phyloP scores from a whole-genome alignment of 2,329 filamentous ascomycete species.

The Colletotrichum orbiculare region DNA sequence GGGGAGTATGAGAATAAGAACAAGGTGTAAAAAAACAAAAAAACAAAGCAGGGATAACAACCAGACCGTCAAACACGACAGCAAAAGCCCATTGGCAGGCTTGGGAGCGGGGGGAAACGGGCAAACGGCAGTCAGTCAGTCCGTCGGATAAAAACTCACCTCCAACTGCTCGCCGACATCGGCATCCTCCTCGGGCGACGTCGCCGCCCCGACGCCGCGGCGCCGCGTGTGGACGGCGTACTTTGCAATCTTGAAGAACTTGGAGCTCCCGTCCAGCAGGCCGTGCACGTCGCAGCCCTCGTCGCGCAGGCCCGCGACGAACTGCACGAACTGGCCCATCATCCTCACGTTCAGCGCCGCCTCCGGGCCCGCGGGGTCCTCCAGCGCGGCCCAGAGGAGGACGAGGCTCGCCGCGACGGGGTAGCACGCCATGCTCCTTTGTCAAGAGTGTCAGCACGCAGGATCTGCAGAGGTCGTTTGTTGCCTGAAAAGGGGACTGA shows the following conservation, averaged over 20 bases:
- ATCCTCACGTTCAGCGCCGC: conserved; percentile 19
- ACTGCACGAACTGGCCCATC: conserved; percentile 28
- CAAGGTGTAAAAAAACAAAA: not conserved
- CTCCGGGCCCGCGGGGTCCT: conserved; percentile 23
- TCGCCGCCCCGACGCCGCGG: conserved; percentile 1
- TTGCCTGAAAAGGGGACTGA: not conserved
- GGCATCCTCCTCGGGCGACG: conserved; percentile 18
- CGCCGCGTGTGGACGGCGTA: conserved; percentile 28
- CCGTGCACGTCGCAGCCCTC: conserved; percentile 20
- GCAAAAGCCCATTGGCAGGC: no score
- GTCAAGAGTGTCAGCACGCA: not conserved
- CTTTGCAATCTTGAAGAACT: conserved; percentile 30
- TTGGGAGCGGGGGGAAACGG: no score
- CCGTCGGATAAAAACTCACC: conserved; percentile 13
- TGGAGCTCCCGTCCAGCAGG: conserved; percentile 27
- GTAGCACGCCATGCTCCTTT: conserved; percentile 27
- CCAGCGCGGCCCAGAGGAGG: conserved; percentile 24
- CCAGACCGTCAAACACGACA: no score
- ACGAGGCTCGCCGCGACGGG: conserved; percentile 23
- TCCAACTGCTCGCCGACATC: conserved; percentile 27
- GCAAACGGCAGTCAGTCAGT: no score
- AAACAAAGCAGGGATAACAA: no score
- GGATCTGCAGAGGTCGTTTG: not conserved
- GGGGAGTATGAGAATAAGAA: not conserved
- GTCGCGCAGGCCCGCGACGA: conserved; percentile 22